Conservation (phyloP, 2,329 filamentous ascomycete species). For the Ophiobolus disseminans region DNA sequence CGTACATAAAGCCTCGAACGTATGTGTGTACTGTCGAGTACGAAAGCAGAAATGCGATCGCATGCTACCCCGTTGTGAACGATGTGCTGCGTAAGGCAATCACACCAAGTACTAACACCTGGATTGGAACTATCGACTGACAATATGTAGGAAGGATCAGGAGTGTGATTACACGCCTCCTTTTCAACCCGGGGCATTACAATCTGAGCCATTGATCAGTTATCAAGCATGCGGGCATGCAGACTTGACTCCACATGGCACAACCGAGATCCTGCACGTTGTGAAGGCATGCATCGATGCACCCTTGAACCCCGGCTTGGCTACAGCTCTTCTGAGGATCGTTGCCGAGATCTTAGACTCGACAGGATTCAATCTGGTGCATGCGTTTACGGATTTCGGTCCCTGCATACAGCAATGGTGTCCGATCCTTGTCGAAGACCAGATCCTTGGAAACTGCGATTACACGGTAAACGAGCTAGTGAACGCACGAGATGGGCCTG, state of each 20-base stretch:
- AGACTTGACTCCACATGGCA: slow-evolving; percentile 12
- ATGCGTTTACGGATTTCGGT: slow-evolving; percentile 14
- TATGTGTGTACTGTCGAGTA: background rate
- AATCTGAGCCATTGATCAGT: slow-evolving; percentile 5
- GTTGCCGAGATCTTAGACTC: slow-evolving; percentile 9
- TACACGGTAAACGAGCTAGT: slow-evolving; percentile 4
- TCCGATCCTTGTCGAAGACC: slow-evolving; percentile 15
- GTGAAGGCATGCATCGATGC: slow-evolving; percentile 4
- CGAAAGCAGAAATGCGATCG: slow-evolving; percentile 1
- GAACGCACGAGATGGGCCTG: slow-evolving; percentile 3
- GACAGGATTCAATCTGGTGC: slow-evolving; percentile 6
- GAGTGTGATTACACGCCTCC: slow-evolving; percentile 21
- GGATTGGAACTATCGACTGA: background rate
- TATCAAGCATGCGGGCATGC: slow-evolving; percentile 10
- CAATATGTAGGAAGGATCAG: slow-evolving; percentile 6
- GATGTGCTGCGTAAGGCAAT: slow-evolving; percentile 13
- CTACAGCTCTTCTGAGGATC: slow-evolving; percentile 8
- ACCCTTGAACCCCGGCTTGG: background rate
- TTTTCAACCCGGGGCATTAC: background rate
- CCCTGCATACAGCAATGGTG: slow-evolving; percentile 25
- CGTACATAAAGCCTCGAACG: background rate
- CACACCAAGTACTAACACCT: background rate
- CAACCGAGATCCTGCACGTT: slow-evolving; percentile 11
- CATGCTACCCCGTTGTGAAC: background rate
- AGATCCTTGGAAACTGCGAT: slow-evolving; percentile 5